Conservation (phyloP, 2,329 filamentous ascomycete species). For the Fusarium aywerte region DNA sequence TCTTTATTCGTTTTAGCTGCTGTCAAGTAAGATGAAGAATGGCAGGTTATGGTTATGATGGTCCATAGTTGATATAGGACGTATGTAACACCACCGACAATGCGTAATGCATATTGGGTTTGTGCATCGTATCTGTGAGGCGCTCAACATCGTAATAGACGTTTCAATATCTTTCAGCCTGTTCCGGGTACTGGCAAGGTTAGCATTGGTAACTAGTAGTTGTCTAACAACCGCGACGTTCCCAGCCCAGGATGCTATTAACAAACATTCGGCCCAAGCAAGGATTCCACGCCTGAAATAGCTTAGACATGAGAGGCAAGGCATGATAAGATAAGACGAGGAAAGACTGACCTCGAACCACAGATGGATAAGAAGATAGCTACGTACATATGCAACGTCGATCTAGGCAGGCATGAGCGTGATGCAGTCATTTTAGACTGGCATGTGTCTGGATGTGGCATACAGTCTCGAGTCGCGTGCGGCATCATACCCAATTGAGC, state of each 20-base stretch:
- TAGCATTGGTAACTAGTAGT: neutral
- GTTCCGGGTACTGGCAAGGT: neutral
- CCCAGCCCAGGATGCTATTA: slow-evolving; percentile 4
- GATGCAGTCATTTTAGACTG: slow-evolving; percentile 17
- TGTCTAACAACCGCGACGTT: slow-evolving; percentile 4
- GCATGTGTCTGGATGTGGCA: slow-evolving; percentile 4
- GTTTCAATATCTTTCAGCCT: neutral
- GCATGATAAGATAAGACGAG: slow-evolving; percentile 1
- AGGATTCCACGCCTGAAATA: slow-evolving; percentile 8
- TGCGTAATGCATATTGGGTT: neutral
- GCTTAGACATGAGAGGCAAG: slow-evolving; percentile 5
- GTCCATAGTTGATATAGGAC: neutral
- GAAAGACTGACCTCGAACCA: slow-evolving; percentile 4
- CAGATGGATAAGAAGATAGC: slow-evolving; percentile 15
- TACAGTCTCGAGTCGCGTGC: neutral
- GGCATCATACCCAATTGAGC: neutral
- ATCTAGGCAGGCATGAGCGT: slow-evolving; percentile 25
- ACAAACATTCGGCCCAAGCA: slow-evolving; percentile 18
- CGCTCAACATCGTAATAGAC: neutral
- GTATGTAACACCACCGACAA: neutral
- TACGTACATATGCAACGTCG: slow-evolving; percentile 32
- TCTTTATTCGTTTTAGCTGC: neutral
- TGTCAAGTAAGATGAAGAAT: neutral
- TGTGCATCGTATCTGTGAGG: neutral
- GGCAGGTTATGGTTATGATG: neutral